Conservation (phyloP, 495 filamentous ascomycete species). For the Penicillium pancosmium region DNA sequence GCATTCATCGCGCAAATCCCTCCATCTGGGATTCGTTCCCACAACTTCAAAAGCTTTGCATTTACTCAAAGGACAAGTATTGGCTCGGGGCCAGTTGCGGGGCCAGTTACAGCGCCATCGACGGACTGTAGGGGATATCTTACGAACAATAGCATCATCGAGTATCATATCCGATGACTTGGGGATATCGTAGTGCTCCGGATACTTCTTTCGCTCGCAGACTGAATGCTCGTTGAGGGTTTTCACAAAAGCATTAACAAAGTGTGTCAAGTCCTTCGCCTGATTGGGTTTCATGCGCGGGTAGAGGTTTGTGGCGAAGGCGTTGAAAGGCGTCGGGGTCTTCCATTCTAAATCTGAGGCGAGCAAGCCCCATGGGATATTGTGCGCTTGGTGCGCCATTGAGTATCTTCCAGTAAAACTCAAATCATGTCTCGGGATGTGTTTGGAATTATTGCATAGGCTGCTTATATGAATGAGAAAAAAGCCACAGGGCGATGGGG, state of each 20-base stretch:
- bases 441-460: background rate
- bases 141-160: background rate
- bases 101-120: background rate
- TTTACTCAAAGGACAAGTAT: background rate
- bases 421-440: background rate
- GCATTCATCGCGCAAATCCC: background rate
- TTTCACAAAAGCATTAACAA: constrained; percentile 16
- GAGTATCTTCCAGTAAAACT: background rate
- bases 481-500: background rate
- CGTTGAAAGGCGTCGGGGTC: background rate
- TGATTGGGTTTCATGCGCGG: constrained; percentile 21
- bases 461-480: background rate
- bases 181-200: constrained; percentile 9
- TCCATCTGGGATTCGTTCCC: background rate
- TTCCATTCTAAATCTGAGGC: constrained; percentile 17
- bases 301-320: constrained; percentile 14
- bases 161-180: background rate
- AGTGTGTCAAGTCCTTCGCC: constrained; percentile 22
- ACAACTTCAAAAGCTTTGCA: background rate
- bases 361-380: constrained; percentile 21
- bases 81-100: background rate
- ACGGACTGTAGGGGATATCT: background rate
- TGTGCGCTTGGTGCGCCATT: constrained; percentile 25
- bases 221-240: constrained; percentile 20
- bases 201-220: constrained; percentile 26